Conservation (phyloP, 345 rosid genomes). For the Cardamine chenopodiifolia region DNA sequence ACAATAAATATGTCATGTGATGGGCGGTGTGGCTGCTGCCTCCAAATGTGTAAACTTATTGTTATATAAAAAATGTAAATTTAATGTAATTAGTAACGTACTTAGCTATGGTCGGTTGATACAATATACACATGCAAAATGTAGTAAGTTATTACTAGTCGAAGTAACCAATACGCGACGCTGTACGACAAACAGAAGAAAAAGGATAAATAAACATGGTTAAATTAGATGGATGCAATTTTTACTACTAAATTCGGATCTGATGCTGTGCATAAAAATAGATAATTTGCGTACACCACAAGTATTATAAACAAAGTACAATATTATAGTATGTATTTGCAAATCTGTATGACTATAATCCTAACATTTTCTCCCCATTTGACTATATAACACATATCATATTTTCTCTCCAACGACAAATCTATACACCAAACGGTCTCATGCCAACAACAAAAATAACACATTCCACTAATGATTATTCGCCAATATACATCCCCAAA, state of each 20-base stretch:
- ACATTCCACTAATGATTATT: not conserved
- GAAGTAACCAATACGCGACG: slow-evolving; percentile 18
- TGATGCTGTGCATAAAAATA: not conserved
- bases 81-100: slow-evolving; percentile 26
- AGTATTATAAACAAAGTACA: not conserved
- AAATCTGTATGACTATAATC: too few species aligned
- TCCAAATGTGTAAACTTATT: slow-evolving; percentile 3
- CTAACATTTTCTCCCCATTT: not conserved
- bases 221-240: not conserved
- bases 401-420: not conserved
- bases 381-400: not conserved
- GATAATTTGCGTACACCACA: not conserved
- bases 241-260: not conserved
- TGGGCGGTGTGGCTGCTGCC: slow-evolving; percentile 26
- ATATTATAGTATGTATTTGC: too few species aligned
- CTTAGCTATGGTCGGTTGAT: slow-evolving; percentile 37
- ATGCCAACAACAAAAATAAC: not conserved
- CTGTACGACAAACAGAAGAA: not conserved
- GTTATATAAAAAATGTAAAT: not conserved
- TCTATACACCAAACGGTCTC: not conserved
- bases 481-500: too few species aligned
- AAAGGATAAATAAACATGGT: not conserved
- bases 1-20: slow-evolving; percentile 25
- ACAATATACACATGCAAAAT: slow-evolving; percentile 14
- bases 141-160: not conserved